A percentile compares a stretch with the other conserved stretches of the same genome.
Evolutionary conservation across 164 flowering plant species (phyloP).

Genomic region (Stephania japonica): DNA sequence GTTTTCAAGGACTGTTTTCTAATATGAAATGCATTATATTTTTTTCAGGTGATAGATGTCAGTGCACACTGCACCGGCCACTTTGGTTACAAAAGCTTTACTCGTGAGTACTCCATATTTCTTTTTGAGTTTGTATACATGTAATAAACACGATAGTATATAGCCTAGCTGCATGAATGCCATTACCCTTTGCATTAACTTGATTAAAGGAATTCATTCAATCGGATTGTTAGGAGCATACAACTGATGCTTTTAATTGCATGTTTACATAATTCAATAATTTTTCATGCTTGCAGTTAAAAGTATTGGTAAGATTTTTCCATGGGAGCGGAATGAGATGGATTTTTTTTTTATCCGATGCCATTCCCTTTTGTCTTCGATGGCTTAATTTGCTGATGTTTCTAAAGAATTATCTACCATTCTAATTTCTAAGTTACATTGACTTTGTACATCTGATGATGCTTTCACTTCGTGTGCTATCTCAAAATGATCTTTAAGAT

Average conservation of each 20-base stretch:
- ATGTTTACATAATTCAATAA: neutral
- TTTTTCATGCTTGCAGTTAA: neutral
- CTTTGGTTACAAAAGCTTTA: slow-evolving; percentile 48
- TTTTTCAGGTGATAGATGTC: slow-evolving; percentile 60
- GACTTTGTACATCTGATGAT: neutral
- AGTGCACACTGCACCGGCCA: slow-evolving; percentile 48
- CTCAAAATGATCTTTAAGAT: neutral
- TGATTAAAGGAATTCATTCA: neutral
- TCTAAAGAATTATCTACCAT: neutral
- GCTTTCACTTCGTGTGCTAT: neutral
- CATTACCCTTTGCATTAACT: neutral
- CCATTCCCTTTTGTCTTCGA: neutral
- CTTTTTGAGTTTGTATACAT: neutral
- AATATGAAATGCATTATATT: neutral
- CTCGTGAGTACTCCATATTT: slow-evolving; percentile 40
- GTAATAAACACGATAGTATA: neutral
- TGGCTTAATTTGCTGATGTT: neutral
- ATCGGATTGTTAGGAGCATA: neutral
- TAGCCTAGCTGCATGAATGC: neutral
- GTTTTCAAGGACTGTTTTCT: too few relatives aligned
- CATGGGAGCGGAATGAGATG: neutral
- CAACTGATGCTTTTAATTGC: neutral
- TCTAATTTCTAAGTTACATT: neutral
- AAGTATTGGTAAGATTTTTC: neutral
- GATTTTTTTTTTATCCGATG: neutral